phyloP scores from a whole-genome alignment of 768 basidiomycete species.

The Gelatoporia subvermispora region DNA sequence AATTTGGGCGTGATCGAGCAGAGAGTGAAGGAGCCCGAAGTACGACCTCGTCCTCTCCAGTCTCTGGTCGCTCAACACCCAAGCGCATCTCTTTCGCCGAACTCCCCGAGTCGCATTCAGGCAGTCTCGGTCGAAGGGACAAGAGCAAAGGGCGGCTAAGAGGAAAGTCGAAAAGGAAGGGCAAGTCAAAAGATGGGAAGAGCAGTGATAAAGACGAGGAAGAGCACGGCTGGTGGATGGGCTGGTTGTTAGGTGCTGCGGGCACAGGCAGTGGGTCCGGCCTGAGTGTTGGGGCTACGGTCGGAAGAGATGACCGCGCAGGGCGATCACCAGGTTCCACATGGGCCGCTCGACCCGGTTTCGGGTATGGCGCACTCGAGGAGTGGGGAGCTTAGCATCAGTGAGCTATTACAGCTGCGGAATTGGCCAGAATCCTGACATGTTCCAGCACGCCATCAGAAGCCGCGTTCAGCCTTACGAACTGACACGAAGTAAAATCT shows the following conservation, averaged over 20 bases:
- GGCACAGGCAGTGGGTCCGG: constrained; percentile 8
- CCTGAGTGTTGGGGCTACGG: constrained; percentile 3
- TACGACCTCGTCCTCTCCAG: constrained; percentile 29
- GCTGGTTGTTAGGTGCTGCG: constrained; percentile 24
- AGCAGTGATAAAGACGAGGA: constrained; percentile 20
- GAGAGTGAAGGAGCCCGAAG: constrained; percentile 16
- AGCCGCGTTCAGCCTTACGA: too few species aligned
- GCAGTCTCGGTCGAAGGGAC: constrained; percentile 22
- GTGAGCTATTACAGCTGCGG: too few species aligned
- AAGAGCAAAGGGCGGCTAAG: constrained; percentile 11
- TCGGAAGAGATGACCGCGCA: constrained; percentile 1
- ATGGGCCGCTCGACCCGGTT: constrained; percentile 19
- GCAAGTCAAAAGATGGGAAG: constrained; percentile 29
- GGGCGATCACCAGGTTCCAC: constrained; percentile 1
- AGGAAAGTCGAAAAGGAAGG: constrained; percentile 24
- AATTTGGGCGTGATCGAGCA: constrained; percentile 9
- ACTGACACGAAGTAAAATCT: not conserved
- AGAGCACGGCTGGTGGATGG: constrained; percentile 24
- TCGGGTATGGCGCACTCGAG: constrained; percentile 14
- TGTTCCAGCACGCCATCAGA: too few species aligned
- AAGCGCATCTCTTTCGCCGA: constrained; percentile 79
- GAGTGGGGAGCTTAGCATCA: constrained; percentile 21
- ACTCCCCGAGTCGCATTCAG: constrained; percentile 62
- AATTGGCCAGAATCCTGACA: too few species aligned
- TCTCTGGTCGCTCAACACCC: constrained; percentile 54